Evolutionary conservation across 2,329 filamentous ascomycete genomes (phyloP).

Genomic region (Aureobasidium mangrovei): DNA sequence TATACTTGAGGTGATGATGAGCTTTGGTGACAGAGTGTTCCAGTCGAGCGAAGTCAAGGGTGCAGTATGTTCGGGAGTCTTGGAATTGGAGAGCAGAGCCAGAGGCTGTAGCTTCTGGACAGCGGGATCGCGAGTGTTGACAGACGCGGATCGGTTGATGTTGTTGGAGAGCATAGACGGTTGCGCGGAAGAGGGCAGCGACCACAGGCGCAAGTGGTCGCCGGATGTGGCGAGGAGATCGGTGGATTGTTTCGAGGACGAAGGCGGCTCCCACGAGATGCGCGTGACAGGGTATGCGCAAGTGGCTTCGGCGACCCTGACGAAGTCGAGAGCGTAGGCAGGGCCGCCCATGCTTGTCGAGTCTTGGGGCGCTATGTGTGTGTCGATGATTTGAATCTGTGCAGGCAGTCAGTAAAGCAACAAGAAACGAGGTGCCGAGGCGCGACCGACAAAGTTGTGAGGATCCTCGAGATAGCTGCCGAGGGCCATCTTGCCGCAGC

Average conservation of each 20-base stretch:
- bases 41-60: conserved; percentile 94
- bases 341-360: conserved; percentile 60
- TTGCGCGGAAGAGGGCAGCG: conserved; percentile 52
- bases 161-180: conserved; percentile 55
- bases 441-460: conserved; percentile 79
- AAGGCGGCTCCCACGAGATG: conserved; percentile 91
- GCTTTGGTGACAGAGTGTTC: conserved; percentile 92
- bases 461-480: conserved; percentile 97
- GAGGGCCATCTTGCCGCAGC: conserved; percentile 85
- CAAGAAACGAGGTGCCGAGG: neutral
- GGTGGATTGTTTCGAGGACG: conserved; percentile 87
- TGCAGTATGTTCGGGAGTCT: conserved; percentile 95
- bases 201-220: conserved; percentile 90
- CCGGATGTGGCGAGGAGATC: conserved; percentile 92
- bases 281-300: conserved; percentile 96
- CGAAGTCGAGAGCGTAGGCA: conserved; percentile 77
- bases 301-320: conserved; percentile 88
- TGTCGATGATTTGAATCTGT: conserved; percentile 94
- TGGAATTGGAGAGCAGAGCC: conserved; percentile 90
- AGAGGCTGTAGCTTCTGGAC: conserved; percentile 82
- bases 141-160: conserved; percentile 56
- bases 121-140: conserved; percentile 50
- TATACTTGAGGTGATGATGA: conserved; percentile 98
- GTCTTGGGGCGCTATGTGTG: conserved; percentile 62
- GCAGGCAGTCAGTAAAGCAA: neutral